Percentiles rank a stretch among this genome's conserved stretches.
These are phyloP conservation scores for Apophysomyces variabilis DNA, from an alignment of 371 early-diverging fungal genomes.

Conservation along the genomic window DNA sequence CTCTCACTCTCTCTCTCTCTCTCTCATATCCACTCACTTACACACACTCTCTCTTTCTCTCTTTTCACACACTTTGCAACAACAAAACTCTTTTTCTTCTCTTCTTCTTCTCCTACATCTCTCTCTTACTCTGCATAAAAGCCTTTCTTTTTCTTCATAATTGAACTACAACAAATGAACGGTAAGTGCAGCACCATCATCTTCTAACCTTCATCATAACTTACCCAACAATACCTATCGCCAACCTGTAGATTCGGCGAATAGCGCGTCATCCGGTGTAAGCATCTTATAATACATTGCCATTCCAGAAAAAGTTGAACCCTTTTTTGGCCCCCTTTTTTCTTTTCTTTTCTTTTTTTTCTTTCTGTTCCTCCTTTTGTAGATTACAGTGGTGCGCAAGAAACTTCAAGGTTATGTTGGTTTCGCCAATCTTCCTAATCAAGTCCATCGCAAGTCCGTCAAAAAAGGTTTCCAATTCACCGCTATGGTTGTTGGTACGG, in stretches of 20 bases:
- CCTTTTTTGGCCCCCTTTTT: too few species aligned
- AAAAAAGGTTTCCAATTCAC: slow-evolving; percentile 99
- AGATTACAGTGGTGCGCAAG: slow-evolving; percentile 61
- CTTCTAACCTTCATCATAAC: neutral
- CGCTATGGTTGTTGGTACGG: slow-evolving; percentile 91
- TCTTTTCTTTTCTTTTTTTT: neutral
- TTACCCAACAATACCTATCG: neutral
- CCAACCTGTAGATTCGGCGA: slow-evolving; percentile 19
- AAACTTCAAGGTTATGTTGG: slow-evolving; percentile 95
- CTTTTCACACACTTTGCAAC: slow-evolving; percentile 4
- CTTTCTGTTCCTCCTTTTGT: neutral
- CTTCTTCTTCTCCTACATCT: neutral
- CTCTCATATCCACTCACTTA: neutral
- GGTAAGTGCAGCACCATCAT: slow-evolving; percentile 10
- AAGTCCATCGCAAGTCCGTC: slow-evolving; percentile 96
- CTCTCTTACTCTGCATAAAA: neutral
- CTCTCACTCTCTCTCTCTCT: neutral
- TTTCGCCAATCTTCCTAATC: slow-evolving; percentile 97
- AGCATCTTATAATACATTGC: neutral
- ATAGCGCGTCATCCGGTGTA: slow-evolving; percentile 31
- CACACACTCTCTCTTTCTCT: neutral
- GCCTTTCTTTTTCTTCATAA: neutral
- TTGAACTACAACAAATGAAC: slow-evolving; percentile 13
- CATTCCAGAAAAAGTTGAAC: too few species aligned
- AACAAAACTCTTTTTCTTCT: too few species aligned